Base-by-base conservation (phyloP, 176 grass and related monocot genomes). In the Carex scoparia region DNA sequence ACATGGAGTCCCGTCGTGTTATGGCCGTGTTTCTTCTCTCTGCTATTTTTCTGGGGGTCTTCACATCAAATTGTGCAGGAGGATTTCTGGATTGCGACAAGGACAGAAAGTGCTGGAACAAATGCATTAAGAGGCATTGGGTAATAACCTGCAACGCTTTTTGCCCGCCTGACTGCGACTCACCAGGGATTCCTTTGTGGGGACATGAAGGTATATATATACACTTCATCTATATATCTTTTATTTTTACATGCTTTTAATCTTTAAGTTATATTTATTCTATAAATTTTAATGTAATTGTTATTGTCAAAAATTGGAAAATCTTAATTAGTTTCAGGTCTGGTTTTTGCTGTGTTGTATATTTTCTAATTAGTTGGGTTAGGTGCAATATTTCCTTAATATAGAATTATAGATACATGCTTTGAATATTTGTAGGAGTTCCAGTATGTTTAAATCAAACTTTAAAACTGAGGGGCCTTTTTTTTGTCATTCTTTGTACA, bases 11-110 rank as follows among this genome's bases (percentile, higher is more conserved):
- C 53, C 74, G 53, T 8, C 74, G 51, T 57, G 51, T 33, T 33
- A 35, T 79, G 23, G 53, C 74, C n/a, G 13, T 79, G 74, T 57
- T 79, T 79, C 74, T 79, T 58, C 74, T 79, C 74, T 79, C 12
- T 7, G 33, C 74, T 14, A 58, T 58, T 0, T 57, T 79, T 58
- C 48, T 79, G 51, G 74, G 74, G 74, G 53, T 79, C 74, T 79
- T 79, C 7, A 79, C 74, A 79, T 35, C 74, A 33, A 57, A 28
- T 57, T 58, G 53, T 30, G 10, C 10, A 28, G 49, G 74, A 33
- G 16, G 14, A 2, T 0, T 79, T 33, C 13, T 55, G 1, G 30
- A 9, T 9, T 79, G 74, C 31, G 74, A 79, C 1, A 3, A 3
- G 7, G 74, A 14, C 57, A 79, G 14, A 58, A 3, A 1, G 16